Percentiles rank a stretch among this genome's conserved stretches.
These are phyloP conservation scores for Phytophthora pluvialis DNA, from an alignment of 352 stramenopile species.

Conservation along the genomic window DNA sequence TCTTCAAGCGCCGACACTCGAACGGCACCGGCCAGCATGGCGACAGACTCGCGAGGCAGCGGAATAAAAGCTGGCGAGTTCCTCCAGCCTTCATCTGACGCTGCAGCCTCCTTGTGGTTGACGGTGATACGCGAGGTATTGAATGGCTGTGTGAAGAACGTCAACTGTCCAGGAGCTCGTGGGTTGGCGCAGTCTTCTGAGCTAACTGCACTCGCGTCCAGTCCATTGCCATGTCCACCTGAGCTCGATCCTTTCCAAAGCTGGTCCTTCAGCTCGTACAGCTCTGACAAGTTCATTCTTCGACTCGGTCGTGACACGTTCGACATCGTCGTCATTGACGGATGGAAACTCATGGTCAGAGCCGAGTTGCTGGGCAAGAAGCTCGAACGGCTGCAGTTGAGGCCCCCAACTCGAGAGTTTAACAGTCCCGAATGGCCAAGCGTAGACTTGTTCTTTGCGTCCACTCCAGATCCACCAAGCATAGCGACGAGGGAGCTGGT, in stretches of 20 bases:
- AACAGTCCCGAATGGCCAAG: neutral
- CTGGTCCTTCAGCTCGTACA: conserved; percentile 50
- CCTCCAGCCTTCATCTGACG: too few relatives aligned
- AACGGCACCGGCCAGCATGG: conserved; percentile 65
- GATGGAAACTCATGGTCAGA: conserved; percentile 20
- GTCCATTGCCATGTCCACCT: too few relatives aligned
- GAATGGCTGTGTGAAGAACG: conserved; percentile 49
- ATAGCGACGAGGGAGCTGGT: conserved; percentile 27
- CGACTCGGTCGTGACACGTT: conserved; percentile 29
- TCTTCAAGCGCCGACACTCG: conserved; percentile 52
- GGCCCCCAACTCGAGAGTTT: conserved; percentile 4
- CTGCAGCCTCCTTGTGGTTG: too few relatives aligned
- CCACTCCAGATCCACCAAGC: conserved; percentile 22
- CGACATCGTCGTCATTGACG: conserved; percentile 2
- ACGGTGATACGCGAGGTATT: conserved; percentile 37
- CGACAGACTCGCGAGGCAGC: conserved; percentile 62
- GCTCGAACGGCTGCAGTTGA: conserved; percentile 25
- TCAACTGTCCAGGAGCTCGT: conserved; percentile 19
- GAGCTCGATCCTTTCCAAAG: conserved; percentile 34
- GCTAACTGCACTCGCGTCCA: conserved; percentile 1
- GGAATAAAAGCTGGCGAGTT: too few relatives aligned
- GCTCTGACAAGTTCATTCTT: conserved; percentile 37
- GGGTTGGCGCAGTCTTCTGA: conserved; percentile 18
- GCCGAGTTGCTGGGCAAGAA: conserved; percentile 38
- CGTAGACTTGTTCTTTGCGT: neutral